Evolutionary conservation across 2,329 filamentous ascomycete species (phyloP).

Genomic region (Ophiocordyceps camponoti-rufipedis): DNA sequence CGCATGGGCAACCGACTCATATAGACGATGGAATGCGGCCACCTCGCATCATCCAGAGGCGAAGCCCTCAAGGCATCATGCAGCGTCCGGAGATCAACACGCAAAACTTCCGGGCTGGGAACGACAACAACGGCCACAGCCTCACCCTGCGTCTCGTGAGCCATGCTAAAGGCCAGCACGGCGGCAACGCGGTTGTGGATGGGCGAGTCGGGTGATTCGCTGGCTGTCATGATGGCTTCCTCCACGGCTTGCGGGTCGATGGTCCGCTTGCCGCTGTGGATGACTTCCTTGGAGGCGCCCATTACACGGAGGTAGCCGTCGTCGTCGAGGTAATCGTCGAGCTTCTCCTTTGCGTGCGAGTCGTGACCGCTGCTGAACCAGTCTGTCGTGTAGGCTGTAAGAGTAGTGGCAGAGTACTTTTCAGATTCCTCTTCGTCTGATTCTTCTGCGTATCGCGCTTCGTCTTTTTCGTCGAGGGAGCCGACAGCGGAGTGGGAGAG

Average conservation of each 20-base stretch:
- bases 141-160: slow-evolving; percentile 29
- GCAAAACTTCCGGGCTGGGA: slow-evolving; percentile 18
- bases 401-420: too few relatives aligned
- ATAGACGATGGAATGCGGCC: slow-evolving; percentile 27
- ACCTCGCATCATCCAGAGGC: slow-evolving; percentile 27
- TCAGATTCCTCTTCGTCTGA: too few relatives aligned
- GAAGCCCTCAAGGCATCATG: slow-evolving; percentile 22
- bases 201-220: slow-evolving; percentile 17
- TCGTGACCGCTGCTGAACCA: not conserved
- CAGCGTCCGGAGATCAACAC: slow-evolving; percentile 26
- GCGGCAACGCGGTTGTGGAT: slow-evolving; percentile 24
- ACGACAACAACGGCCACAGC: slow-evolving; percentile 31
- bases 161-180: slow-evolving; percentile 27
- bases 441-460: too few relatives aligned
- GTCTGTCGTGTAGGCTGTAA: not conserved
- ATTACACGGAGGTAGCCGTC: slow-evolving; percentile 29
- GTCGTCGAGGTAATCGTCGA: slow-evolving; percentile 17
- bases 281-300: slow-evolving; percentile 31
- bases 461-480: not conserved
- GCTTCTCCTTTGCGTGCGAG: not conserved
- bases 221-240: slow-evolving; percentile 27
- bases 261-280: slow-evolving; percentile 31
- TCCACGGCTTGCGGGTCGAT: slow-evolving; percentile 34
- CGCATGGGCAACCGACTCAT: slow-evolving; percentile 30
- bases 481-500: not conserved